Evolutionary conservation across 2,329 filamentous ascomycete genomes (phyloP), one percentile per base, ranked within the genome.

Genomic region (Sporothrix dimorphospora): DNA sequence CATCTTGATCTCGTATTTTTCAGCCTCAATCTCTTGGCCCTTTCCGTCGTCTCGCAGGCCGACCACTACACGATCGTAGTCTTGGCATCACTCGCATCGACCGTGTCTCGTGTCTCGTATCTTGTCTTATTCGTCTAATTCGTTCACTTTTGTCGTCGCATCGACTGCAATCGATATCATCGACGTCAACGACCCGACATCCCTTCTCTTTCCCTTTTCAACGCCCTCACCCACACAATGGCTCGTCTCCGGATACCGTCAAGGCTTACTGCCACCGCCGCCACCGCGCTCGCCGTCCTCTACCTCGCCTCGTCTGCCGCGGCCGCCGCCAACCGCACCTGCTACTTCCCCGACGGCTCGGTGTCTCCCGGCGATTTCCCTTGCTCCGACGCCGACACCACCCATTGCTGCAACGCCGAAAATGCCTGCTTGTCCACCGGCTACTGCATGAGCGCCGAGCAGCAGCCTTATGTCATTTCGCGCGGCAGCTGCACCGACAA

Each of bases 401-500:
- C 71, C 12, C 73, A 75, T 65, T 75, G 73, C 66, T 75, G 73
- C 72, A 72, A 70, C 45, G 9, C 24, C 12, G 27, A 47, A 6
- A 72, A n/a, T 24, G 69, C 40, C 21, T 75, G 73, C 42, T 57
- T 75, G 19, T 71, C 72, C 4, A 71, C 27, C 4, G 74, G 74
- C 38, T 74, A 73, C 63, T 75, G 74, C 71, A 16, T 73, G 12
- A 51, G 49, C 45, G 61, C 40, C 14, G 71, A 70, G 71, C 53
- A 69, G 71, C 40, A 38, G 49, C 74, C 74, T 16, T 72, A 72
- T 19, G 49, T 74, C 7, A 12, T 75, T 1, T 69, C 71, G 53
- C 74, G 74, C 34, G 61, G 55, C 66, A 74, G 72, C 55, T 75
- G 74, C 63, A 75, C 74, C n/a, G 72, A 72, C 53, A 11, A n/a